phyloP scores from a whole-genome alignment of 352 stramenopile species.

The Plasmopara viticola region DNA sequence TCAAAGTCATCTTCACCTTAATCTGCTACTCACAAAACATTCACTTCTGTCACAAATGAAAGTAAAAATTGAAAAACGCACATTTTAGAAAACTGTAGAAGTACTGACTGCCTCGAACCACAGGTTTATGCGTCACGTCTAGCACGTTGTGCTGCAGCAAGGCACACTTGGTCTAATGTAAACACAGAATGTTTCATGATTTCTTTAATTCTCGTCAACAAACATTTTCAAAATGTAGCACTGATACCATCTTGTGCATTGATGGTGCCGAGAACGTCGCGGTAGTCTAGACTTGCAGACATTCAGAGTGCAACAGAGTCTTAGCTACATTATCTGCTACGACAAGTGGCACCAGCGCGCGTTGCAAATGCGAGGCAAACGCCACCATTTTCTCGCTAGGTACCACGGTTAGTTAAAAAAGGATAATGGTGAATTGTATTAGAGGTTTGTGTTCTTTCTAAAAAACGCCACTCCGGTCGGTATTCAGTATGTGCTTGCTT shows the following conservation, averaged over 20 bases:
- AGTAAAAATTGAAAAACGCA: constrained; percentile 10
- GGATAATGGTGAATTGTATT: no score
- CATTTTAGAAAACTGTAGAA: constrained; percentile 37
- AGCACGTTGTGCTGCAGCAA: constrained; percentile 85
- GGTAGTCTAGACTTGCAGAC: constrained; percentile 33
- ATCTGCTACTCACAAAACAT: no score
- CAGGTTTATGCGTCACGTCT: constrained; percentile 39
- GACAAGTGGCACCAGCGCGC: constrained; percentile 58
- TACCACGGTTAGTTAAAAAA: no score
- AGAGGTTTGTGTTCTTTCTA: no score
- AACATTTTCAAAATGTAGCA: not conserved
- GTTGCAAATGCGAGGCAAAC: constrained; percentile 70
- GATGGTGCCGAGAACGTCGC: constrained; percentile 26
- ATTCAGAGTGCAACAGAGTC: constrained; percentile 58
- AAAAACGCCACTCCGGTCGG: no score
- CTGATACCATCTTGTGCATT: constrained; percentile 32
- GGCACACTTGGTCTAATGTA: constrained; percentile 56
- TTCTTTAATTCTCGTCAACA: no score
- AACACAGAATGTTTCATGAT: no score
- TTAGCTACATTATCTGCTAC: constrained; percentile 50
- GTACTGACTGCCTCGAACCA: constrained; percentile 10
- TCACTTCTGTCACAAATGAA: no score
- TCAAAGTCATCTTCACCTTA: constrained; percentile 73
- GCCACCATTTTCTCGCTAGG: constrained; percentile 11
- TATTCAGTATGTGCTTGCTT: no score